Evolutionary conservation across 345 rosid genomes (phyloP), one percentile per base, ranked within the genome.

Genomic region (Citrus trifoliata): DNA sequence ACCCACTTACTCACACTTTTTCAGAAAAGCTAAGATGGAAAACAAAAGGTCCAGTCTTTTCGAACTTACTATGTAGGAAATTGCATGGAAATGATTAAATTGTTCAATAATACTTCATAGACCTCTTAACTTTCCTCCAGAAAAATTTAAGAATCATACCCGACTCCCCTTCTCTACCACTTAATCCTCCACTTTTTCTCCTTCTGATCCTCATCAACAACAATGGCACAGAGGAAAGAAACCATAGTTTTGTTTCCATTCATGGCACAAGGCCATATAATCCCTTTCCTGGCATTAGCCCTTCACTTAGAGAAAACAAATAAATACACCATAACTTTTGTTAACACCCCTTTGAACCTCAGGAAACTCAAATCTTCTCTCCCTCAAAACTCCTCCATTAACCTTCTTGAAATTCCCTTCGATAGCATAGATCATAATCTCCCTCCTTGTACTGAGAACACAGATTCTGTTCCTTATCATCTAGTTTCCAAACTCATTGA

Each of bases 241-340:
- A 65, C 66, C 79, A 76, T 86, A 10, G 78, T 86, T 84, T 42
- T 84, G 58, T 86, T 86, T 71, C 89, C 87, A 9, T 82, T 83
- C 83, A 83, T 83, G 85, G 88, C 85, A 22, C 87, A 86, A 32
- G 87, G 89, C 60, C 88, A 85, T 64, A 80, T 87, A 21, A 85
- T 80, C 72, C 90, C 90, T 30, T 85, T 82, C 78, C 74, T 82
- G 8, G 86, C 92, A 2, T 78, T 87, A 59, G 83, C 90, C 28
- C 82, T 79, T 35, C 89, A 81, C 25, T 71, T 87, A 3, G 80
- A 84, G 32, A 74, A 76, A 33, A 67, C 38, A 25, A 71, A 73
- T 4, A 61, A 59, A 60, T 81, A 42, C 70, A 58, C 67, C 60
- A 67, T 89, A 21, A 82, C 83, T 67, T 74, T 89, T 67, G 51